These are phyloP conservation scores for Cryptosporidium baileyi DNA, from an alignment of 169 alveolate genomes.

Conservation along the genomic window DNA sequence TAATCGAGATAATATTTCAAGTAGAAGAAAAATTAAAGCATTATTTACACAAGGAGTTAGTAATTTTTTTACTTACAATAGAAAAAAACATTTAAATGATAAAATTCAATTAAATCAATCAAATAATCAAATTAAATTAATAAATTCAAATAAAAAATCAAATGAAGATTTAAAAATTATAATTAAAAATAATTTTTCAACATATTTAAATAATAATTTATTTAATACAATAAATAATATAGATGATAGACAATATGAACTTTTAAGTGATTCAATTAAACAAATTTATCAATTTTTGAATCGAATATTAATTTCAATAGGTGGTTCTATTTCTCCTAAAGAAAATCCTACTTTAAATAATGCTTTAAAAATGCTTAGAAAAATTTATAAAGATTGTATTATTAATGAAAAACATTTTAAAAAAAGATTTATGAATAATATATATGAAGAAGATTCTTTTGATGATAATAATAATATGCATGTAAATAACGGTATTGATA, in stretches of 20 bases:
- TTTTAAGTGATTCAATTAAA: not conserved
- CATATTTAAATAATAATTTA: not conserved
- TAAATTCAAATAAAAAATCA: not conserved
- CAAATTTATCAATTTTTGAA: conserved; percentile 31
- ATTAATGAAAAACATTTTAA: not conserved
- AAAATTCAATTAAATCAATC: not conserved
- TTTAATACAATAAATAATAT: not conserved
- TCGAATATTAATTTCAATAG: not conserved
- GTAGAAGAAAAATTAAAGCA: not conserved
- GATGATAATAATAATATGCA: too few species aligned
- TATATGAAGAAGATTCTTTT: too few species aligned
- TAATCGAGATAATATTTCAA: not conserved
- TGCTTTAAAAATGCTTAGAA: not conserved
- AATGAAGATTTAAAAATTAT: not conserved
- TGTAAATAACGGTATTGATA: too few species aligned
- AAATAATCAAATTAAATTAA: not conserved
- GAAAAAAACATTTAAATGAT: not conserved
- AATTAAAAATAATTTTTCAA: not conserved
- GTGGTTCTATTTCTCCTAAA: conserved; percentile 41
- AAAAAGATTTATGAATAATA: not conserved
- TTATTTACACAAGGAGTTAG: conserved; percentile 6
- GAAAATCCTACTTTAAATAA: conserved; percentile 31
- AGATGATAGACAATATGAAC: not conserved
- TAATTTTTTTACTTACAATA: not conserved
- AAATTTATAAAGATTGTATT: conserved; percentile 25